Evolutionary conservation across 1,284 basidiomycete species (phyloP).

Genomic region (Rhodotorula glutinis): DNA sequence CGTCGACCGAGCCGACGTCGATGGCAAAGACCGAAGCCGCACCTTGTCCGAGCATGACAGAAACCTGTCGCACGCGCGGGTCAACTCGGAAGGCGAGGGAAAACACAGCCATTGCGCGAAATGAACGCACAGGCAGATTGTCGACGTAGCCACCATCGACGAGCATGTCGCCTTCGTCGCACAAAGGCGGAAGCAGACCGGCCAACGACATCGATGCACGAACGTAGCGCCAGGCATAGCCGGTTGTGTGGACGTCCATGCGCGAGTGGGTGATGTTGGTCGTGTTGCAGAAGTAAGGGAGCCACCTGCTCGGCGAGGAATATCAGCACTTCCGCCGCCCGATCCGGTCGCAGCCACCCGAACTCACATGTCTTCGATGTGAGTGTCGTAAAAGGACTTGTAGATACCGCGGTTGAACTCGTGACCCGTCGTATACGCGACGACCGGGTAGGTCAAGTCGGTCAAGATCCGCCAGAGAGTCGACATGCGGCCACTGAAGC

Average conservation of each 20-base stretch:
- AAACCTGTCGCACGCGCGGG: slow-evolving; percentile 57
- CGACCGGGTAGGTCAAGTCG: slow-evolving; percentile 93
- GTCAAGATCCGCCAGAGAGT: slow-evolving; percentile 92
- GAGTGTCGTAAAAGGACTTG: slow-evolving; percentile 86
- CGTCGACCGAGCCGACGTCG: slow-evolving; percentile 93
- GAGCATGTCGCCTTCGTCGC: slow-evolving; percentile 81
- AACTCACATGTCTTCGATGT: slow-evolving; percentile 65
- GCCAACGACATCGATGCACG: slow-evolving; percentile 98
- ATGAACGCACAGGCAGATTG: slow-evolving; percentile 69
- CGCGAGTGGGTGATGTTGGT: slow-evolving; percentile 96
- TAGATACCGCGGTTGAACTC: slow-evolving; percentile 79
- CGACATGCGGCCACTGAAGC: slow-evolving; percentile 85
- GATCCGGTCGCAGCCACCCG: neutral
- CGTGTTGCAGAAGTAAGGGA: slow-evolving; percentile 97
- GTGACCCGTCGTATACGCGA: slow-evolving; percentile 96
- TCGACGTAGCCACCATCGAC: slow-evolving; percentile 96
- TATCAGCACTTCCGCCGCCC: neutral
- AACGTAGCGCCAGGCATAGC: slow-evolving; percentile 54
- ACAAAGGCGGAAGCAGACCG: slow-evolving; percentile 88
- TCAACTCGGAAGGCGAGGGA: too few relatives aligned
- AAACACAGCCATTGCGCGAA: too few relatives aligned
- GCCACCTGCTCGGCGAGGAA: slow-evolving; percentile 59
- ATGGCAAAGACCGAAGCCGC: slow-evolving; percentile 89
- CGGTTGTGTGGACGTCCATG: slow-evolving; percentile 87
- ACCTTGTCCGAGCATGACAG: slow-evolving; percentile 87